These are phyloP conservation scores for Coniochaeta prunicola DNA, from an alignment of 2,329 filamentous ascomycete species.

Conservation along the genomic window DNA sequence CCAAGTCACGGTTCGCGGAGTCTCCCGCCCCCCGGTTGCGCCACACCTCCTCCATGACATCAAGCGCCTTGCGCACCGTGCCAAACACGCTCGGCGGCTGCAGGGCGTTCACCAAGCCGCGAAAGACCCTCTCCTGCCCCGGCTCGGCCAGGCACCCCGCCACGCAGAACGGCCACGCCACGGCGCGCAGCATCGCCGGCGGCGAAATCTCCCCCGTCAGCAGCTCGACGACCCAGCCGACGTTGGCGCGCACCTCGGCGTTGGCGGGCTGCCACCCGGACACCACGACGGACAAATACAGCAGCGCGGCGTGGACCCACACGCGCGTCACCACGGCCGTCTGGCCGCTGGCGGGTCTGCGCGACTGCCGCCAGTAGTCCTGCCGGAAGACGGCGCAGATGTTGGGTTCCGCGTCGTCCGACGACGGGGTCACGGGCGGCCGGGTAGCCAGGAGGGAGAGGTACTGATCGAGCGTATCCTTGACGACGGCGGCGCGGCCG, in stretches of 20 bases:
- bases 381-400: neutral
- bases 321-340: constrained; percentile 19
- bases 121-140: constrained; percentile 33
- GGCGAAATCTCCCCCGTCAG: constrained; percentile 19
- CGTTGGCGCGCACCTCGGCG: constrained; percentile 28
- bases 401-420: neutral
- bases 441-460: constrained; percentile 19
- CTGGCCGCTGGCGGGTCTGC: neutral
- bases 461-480: constrained; percentile 26
- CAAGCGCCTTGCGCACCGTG: constrained; percentile 33
- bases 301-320: constrained; percentile 40
- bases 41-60: constrained; percentile 42
- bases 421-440: neutral
- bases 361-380: neutral
- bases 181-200: constrained; percentile 20
- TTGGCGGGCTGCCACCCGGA: constrained; percentile 43
- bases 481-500: constrained; percentile 32
- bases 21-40: constrained; percentile 16
- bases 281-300: constrained; percentile 40
- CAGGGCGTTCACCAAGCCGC: constrained; percentile 30
- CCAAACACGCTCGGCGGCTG: constrained; percentile 37
- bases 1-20: neutral
- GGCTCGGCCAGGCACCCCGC: constrained; percentile 28
- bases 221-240: constrained; percentile 22
- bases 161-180: constrained; percentile 28